A percentile compares a stretch with the other conserved stretches of the same genome.
Evolutionary conservation across 176 grass and related monocot species (phyloP).

Genomic region (Oropetium thomaeum): DNA sequence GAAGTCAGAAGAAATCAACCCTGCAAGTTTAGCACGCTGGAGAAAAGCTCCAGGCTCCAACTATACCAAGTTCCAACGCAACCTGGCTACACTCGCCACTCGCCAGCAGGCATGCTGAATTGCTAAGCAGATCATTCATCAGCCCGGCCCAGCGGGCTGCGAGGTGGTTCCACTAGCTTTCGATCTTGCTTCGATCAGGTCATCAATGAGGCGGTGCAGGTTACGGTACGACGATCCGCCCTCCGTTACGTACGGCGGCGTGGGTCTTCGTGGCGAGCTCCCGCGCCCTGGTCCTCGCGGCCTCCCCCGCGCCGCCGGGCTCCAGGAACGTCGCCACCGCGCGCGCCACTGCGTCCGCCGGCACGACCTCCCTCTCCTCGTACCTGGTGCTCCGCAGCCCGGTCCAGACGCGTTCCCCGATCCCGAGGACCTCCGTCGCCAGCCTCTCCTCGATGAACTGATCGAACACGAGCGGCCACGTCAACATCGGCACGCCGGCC

Average conservation of each 20-base stretch:
- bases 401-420: neutral
- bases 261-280: conserved; percentile 2
- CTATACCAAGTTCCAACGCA: too few species aligned
- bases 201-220: conserved; percentile 14
- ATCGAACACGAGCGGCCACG: conserved; percentile 44
- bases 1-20: too few species aligned
- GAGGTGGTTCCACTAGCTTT: too few species aligned
- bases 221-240: conserved; percentile 29
- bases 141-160: too few species aligned
- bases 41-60: too few species aligned
- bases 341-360: neutral
- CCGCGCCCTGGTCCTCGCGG: conserved; percentile 9
- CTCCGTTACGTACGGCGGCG: neutral
- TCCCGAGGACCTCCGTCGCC: neutral
- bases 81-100: too few species aligned
- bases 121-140: too few species aligned
- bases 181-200: neutral
- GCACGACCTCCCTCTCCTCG: neutral
- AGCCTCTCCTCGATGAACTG: conserved; percentile 42
- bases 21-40: too few species aligned
- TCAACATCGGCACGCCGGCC: conserved; percentile 43
- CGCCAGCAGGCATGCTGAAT: too few species aligned
- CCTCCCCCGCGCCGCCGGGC: conserved; percentile 1
- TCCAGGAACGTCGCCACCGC: conserved; percentile 29
- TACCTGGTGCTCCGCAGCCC: conserved; percentile 4